A percentile compares a stretch with the other conserved stretches of the same genome.
These are phyloP conservation scores for Phytophthora syringae DNA, from an alignment of 352 stramenopile genomes.

Conservation along the genomic window DNA sequence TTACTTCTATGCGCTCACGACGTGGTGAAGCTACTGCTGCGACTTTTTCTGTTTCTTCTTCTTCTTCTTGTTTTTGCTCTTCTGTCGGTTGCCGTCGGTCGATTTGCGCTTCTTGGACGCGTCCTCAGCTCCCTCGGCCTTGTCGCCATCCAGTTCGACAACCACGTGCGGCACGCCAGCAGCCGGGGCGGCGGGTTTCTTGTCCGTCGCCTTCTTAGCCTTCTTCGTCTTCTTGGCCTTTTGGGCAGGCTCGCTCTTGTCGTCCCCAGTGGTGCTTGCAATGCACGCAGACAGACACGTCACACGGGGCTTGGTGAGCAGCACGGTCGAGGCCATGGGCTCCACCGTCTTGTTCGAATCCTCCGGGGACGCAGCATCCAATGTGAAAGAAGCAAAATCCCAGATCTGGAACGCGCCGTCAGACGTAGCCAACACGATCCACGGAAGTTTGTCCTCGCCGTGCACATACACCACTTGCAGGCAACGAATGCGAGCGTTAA, in stretches of 20 bases:
- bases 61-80: constrained; percentile 33
- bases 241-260: constrained; percentile 18
- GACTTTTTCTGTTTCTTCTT: constrained; percentile 41
- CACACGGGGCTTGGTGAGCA: constrained; percentile 77
- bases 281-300: constrained; percentile 79
- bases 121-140: constrained; percentile 14
- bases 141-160: constrained; percentile 61
- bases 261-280: constrained; percentile 24
- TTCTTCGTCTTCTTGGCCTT: constrained; percentile 57
- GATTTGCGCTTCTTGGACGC: constrained; percentile 35
- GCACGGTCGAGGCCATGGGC: constrained; percentile 63
- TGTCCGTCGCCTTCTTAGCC: constrained; percentile 37
- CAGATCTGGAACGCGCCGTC: constrained; percentile 83
- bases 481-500: constrained; percentile 75
- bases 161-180: constrained; percentile 64
- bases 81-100: constrained; percentile 13
- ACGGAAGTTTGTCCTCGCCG: constrained; percentile 63
- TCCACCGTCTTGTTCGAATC: constrained; percentile 62
- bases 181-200: constrained; percentile 29
- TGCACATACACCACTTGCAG: constrained; percentile 77
- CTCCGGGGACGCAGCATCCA: constrained; percentile 56
- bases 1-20: too few species aligned
- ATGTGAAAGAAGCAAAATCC: constrained; percentile 69
- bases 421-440: constrained; percentile 78
- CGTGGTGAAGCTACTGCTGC: constrained; percentile 25